Evolutionary conservation across 345 rosid genomes (phyloP).

Genomic region (Eucalyptus melliodora): DNA sequence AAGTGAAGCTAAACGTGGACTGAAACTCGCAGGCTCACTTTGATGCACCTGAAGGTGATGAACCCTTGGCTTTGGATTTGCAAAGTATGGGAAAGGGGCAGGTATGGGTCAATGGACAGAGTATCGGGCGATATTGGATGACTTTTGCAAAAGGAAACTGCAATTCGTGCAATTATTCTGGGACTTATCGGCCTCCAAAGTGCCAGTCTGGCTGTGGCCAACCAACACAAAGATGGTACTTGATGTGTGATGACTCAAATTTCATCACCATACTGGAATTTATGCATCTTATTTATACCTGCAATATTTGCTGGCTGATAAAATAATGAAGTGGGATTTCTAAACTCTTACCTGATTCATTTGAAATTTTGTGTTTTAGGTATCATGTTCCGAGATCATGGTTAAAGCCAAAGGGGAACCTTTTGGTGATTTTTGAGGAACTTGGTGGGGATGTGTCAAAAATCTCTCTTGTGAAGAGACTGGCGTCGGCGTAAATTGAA

Average conservation of each 20-base stretch:
- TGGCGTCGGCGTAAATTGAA: not conserved
- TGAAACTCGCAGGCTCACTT: constrained; percentile 47
- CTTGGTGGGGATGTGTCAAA: constrained; percentile 80
- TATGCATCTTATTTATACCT: not conserved
- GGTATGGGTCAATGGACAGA: constrained; percentile 87
- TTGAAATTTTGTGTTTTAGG: constrained; percentile 15
- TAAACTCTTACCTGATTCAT: not conserved
- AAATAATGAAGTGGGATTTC: not conserved
- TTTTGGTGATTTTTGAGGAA: constrained; percentile 84
- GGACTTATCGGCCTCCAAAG: constrained; percentile 54
- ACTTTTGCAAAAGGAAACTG: constrained; percentile 72
- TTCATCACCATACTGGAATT: not conserved
- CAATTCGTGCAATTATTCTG: constrained; percentile 43
- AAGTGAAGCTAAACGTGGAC: not conserved
- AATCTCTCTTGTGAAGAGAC: constrained; percentile 57
- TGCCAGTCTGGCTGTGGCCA: constrained; percentile 77
- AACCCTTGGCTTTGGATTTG: constrained; percentile 82
- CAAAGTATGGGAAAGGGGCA: constrained; percentile 97
- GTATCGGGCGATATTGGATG: constrained; percentile 93
- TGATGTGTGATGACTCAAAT: not conserved
- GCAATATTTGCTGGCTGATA: not conserved
- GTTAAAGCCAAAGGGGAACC: constrained; percentile 62
- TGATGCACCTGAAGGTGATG: constrained; percentile 57
- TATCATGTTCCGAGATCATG: constrained; percentile 91
- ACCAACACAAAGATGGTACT: constrained; percentile 83